Evolutionary conservation across 306 rosid species (phyloP).

Genomic region (Citrullus amarus): DNA sequence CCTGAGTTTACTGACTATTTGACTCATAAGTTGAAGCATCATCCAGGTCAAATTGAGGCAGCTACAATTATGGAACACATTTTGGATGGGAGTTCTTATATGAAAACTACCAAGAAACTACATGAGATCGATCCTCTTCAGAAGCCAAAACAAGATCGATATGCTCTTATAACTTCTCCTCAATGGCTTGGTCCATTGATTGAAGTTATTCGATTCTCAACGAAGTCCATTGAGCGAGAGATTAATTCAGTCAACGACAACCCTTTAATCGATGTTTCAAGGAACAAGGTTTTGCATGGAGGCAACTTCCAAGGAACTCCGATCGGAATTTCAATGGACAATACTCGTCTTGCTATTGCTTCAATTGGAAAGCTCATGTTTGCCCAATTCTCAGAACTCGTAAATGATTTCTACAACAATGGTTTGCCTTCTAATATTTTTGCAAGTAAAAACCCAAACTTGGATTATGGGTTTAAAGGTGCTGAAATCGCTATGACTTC

Average conservation of each 20-base stretch:
- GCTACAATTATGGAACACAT: constrained; percentile 91
- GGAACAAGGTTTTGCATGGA: constrained; percentile 78
- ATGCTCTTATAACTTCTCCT: constrained; percentile 79
- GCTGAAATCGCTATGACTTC: constrained; percentile 86
- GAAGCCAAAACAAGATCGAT: constrained; percentile 82
- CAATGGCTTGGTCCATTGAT: constrained; percentile 89
- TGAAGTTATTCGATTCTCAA: constrained; percentile 70
- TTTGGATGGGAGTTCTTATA: constrained; percentile 69
- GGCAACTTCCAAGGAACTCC: constrained; percentile 97
- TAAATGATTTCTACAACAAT: constrained; percentile 72
- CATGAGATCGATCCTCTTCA: constrained; percentile 69
- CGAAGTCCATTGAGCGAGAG: constrained; percentile 80
- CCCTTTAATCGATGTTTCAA: constrained; percentile 83
- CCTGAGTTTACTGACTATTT: neutral
- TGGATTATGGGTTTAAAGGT: constrained; percentile 89
- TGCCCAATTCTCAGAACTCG: constrained; percentile 86
- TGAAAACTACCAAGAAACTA: constrained; percentile 53
- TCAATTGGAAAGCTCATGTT: constrained; percentile 83
- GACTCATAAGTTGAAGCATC: constrained; percentile 63
- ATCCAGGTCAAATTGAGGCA: constrained; percentile 87
- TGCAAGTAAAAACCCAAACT: constrained; percentile 61
- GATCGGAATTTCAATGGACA: constrained; percentile 89
- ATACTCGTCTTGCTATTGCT: constrained; percentile 56
- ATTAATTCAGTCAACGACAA: constrained; percentile 81
- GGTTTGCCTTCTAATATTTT: constrained; percentile 76